A percentile compares a stretch with the other conserved stretches of the same genome.
These are phyloP conservation scores for Dactylonectria macrodidyma DNA, from an alignment of 2,329 filamentous ascomycete species.

Conservation along the genomic window DNA sequence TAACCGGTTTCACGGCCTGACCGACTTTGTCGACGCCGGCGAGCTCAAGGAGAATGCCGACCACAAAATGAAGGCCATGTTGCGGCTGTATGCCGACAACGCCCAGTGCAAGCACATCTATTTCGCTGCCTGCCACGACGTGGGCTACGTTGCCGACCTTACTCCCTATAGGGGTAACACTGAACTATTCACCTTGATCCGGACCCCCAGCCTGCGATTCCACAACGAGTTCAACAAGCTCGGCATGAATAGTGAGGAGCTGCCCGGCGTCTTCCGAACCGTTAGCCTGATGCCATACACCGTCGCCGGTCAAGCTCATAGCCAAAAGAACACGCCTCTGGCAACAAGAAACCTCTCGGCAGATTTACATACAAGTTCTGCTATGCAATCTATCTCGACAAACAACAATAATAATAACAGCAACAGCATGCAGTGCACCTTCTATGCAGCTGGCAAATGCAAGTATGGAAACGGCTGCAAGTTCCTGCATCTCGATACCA, in stretches of 20 bases:
- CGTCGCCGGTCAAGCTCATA: constrained; percentile 6
- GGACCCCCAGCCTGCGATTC: constrained; percentile 61
- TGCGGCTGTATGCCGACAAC: constrained; percentile 69
- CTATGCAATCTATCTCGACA: background rate
- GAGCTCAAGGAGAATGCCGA: constrained; percentile 73
- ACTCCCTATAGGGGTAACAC: constrained; percentile 64
- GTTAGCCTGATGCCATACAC: constrained; percentile 48
- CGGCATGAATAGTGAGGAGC: constrained; percentile 64
- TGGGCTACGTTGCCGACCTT: constrained; percentile 66
- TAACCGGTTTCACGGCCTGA: constrained; percentile 69
- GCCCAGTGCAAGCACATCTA: constrained; percentile 76
- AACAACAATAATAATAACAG: constrained; percentile 20
- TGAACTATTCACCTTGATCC: constrained; percentile 69
- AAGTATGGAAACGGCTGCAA: constrained; percentile 42
- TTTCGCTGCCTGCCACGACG: constrained; percentile 74
- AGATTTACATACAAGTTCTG: constrained; percentile 15
- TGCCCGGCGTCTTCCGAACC: constrained; percentile 67
- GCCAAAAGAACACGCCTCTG: constrained; percentile 10
- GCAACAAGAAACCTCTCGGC: constrained; percentile 13
- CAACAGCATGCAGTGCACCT: constrained; percentile 32
- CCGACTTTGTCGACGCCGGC: constrained; percentile 74
- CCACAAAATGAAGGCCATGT: constrained; percentile 69
- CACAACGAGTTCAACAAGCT: constrained; percentile 68
- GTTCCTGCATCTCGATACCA: constrained; percentile 32
- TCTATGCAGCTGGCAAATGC: constrained; percentile 42